Base-by-base conservation (phyloP, 169 alveolate species). In the Eimeria necatrix region DNA sequence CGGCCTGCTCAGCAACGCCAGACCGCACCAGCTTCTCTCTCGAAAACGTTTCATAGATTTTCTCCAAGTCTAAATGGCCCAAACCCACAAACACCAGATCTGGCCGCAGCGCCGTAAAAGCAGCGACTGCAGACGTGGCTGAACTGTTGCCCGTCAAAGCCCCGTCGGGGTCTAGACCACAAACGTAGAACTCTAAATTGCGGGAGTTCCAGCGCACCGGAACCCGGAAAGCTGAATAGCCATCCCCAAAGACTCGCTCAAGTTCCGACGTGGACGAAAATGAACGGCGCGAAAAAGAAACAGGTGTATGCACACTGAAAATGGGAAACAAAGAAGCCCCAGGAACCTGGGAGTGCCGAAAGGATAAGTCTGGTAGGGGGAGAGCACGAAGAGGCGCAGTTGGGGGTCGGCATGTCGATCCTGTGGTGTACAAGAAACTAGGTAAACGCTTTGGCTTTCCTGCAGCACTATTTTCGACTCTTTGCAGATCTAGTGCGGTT, bases 61-160 rank as follows among this genome's bases (percentile, higher is more conserved):
- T 91, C 46, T 73, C 86, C 53, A 8, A 6, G 81, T 91, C 95
- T 48, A 91, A 24, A 48, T 91, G 56, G 26, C 95, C 95, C 41
- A 91, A 49, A 24, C 90, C 51, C n/a, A 91, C 68, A 68, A 91
- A n/a, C 81, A 74, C 95, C 2, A 91, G 0, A 26, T 52, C 64
- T 4, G 95, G 95, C 20, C 61, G 70, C 0, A 52, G 41, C 22
- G 6, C 49, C 70, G 48, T 18, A 3, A 46, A 71, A 49, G 89
- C 89, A 22, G 9, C 20, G 8, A 80, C 53, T 4, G 71, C 89
- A 3, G 89, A 49, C 10, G 3, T 56, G 10, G 64, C 10, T 56
- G 64, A 56, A 56, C 64, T 56, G n/a, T 16, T 12, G 10, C n/a
- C 10, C 2, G 10, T 56, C 64, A 56, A 56, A 2, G 10, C 2